Evolutionary conservation across 805 yeast genomes (phyloP).

Genomic region (Saccharomyces eubayanus): DNA sequence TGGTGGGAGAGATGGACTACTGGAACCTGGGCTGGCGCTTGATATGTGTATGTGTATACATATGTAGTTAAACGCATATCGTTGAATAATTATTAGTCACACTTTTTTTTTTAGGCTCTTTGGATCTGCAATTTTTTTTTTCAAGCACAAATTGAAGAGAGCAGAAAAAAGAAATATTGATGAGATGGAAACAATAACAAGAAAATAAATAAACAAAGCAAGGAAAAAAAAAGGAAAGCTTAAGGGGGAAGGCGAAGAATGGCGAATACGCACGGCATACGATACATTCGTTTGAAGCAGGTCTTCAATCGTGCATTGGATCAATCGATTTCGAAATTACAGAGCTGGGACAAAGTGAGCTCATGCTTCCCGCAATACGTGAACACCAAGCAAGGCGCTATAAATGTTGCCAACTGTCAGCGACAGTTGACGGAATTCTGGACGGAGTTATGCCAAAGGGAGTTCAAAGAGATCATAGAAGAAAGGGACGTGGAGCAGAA

Average conservation of each 20-base stretch:
- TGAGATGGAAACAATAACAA: background rate
- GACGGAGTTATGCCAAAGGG: constrained; percentile 41
- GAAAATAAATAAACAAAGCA: background rate
- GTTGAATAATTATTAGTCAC: background rate
- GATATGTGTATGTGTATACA: background rate
- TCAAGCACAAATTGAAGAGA: background rate
- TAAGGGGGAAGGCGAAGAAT: background rate
- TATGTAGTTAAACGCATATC: background rate
- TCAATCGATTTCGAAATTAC: constrained; percentile 40
- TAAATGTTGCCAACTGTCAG: constrained; percentile 41
- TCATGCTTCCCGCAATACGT: constrained; percentile 50
- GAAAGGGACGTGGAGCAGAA: constrained; percentile 37
- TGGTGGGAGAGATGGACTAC: background rate
- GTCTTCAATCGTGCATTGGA: constrained; percentile 48
- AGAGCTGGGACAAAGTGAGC: constrained; percentile 42
- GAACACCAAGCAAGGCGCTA: constrained; percentile 37
- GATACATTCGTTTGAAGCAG: constrained; percentile 42
- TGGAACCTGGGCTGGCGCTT: background rate
- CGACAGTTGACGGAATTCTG: constrained; percentile 46
- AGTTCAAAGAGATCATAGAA: constrained; percentile 45
- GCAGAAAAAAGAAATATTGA: background rate
- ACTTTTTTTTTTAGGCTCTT: background rate
- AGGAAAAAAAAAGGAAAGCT: background rate
- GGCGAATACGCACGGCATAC: constrained; percentile 23
- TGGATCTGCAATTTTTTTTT: background rate